Conservation (phyloP, 225 moss, liverwort and hornwort genomes). For the Ulota crispa region DNA sequence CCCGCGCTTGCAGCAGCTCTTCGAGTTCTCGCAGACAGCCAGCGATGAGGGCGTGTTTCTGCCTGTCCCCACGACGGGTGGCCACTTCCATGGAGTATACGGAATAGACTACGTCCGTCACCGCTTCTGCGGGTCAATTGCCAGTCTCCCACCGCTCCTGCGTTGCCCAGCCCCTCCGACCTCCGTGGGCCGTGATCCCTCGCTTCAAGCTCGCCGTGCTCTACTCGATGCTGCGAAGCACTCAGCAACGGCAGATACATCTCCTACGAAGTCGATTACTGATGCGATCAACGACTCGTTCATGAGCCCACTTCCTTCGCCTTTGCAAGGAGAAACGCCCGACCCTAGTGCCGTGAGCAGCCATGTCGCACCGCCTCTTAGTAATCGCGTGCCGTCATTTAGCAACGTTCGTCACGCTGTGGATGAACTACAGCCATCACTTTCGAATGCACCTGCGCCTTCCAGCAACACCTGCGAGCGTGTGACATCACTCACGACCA, state of each 20-base stretch:
- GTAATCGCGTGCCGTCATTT: background rate
- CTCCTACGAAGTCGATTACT: background rate
- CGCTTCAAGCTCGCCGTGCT: background rate
- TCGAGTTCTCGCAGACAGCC: constrained; percentile 26
- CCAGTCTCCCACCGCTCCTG: background rate
- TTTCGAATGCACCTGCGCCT: background rate
- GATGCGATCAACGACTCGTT: background rate
- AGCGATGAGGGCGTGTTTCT: constrained; percentile 13
- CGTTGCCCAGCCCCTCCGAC: background rate
- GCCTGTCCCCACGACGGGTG: constrained; percentile 20
- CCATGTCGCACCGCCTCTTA: background rate
- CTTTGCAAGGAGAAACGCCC: background rate
- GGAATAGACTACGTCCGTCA: constrained; percentile 15
- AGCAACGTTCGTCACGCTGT: background rate
- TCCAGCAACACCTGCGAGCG: background rate
- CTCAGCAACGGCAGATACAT: background rate
- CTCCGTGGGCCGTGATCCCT: background rate
- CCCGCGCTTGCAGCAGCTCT: constrained; percentile 18
- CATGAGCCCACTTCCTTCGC: background rate
- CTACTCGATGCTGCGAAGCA: no score
- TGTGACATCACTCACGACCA: background rate
- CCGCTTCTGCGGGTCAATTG: constrained; percentile 6
- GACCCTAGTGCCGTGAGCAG: background rate
- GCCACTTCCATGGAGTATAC: background rate
- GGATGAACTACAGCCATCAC: background rate